Base-by-base conservation (phyloP, 495 filamentous ascomycete species). In the Daldinia decipiens region DNA sequence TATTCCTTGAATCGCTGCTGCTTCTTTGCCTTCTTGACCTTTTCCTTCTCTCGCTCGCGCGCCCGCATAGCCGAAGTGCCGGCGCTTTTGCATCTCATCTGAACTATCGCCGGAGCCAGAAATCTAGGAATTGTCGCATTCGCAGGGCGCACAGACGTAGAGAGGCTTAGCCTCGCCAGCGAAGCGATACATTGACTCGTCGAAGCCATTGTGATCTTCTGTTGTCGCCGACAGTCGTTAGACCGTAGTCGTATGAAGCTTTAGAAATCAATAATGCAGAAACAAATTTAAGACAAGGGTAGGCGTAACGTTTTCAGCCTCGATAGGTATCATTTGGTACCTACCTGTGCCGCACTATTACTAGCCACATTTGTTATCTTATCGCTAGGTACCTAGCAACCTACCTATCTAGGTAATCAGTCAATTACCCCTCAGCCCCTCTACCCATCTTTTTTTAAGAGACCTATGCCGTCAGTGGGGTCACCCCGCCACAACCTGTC, bases 11-110 rank as follows among this genome's bases (percentile, higher is more conserved):
- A 82, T 0, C 82, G 80, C 78, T 91, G 92, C 79, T 89, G 89
- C 68, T 83, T 86, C 81, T 89, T 80, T 79, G 91, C 93, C 80
- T 88, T 90, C 74, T 86, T 86, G 79, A 90, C 88, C 79, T 87
- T 85, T 53, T 78, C 77, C 72, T 82, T 84, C n/a, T 82, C 80
- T 79, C 73, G 87, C 84, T 70, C 84, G 76, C 78, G 81, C 78
- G 76, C 82, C 80, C 72, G 71, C 79, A 77, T 74, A 5, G 57
- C 65, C 5, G 51, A 13, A 9, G 58, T 64, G n/a, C 71, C 75
- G 1, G 61, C 69, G n/a, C 76, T 80, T 40, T 81, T 81, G 73
- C 79, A 78, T 61, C 83, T 79, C 53, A 77, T 71, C 39, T 77
- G 72, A 11, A 80, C 60, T 27, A 79, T 73, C 50, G 79, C 79